Evolutionary conservation across 208 protist species (phyloP).

Genomic region (Acanthamoeba lugdunensis): DNA sequence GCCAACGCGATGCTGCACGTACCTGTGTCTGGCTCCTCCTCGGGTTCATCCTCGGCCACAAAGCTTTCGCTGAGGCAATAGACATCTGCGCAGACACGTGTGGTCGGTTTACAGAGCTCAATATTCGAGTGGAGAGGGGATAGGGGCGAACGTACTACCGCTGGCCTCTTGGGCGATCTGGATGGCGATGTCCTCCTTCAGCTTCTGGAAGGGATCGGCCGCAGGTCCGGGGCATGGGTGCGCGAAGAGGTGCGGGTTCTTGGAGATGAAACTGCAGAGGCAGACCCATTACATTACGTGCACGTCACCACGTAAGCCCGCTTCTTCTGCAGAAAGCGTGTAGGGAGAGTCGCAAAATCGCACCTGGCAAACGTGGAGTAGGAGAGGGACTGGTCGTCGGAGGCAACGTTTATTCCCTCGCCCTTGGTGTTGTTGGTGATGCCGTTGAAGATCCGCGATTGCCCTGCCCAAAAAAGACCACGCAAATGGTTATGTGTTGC

Average conservation of each 20-base stretch:
- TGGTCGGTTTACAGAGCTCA: not conserved
- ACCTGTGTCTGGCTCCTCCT: not conserved
- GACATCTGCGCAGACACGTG: not conserved
- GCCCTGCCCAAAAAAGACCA: not conserved
- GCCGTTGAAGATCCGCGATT: conserved; percentile 56
- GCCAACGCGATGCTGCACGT: not conserved
- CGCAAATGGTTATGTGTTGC: no score
- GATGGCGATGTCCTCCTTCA: conserved; percentile 15
- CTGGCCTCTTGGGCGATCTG: not conserved
- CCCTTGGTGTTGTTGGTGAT: conserved; percentile 58
- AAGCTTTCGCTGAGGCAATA: conserved; percentile 18
- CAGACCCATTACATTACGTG: not conserved
- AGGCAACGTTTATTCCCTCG: conserved; percentile 30
- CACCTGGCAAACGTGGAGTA: conserved; percentile 49
- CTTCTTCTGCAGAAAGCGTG: no score
- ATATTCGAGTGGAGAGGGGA: not conserved
- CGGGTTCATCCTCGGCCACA: not conserved
- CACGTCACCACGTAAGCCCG: not conserved
- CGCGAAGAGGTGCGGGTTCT: conserved; percentile 23
- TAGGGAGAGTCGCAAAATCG: no score
- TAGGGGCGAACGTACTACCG: not conserved
- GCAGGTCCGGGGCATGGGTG: not conserved
- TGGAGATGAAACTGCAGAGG: conserved; percentile 43
- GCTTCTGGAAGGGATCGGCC: not conserved
- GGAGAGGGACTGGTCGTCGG: conserved; percentile 4